Base-by-base conservation (phyloP, 768 basidiomycete species). In the Rubroboletus satanas region DNA sequence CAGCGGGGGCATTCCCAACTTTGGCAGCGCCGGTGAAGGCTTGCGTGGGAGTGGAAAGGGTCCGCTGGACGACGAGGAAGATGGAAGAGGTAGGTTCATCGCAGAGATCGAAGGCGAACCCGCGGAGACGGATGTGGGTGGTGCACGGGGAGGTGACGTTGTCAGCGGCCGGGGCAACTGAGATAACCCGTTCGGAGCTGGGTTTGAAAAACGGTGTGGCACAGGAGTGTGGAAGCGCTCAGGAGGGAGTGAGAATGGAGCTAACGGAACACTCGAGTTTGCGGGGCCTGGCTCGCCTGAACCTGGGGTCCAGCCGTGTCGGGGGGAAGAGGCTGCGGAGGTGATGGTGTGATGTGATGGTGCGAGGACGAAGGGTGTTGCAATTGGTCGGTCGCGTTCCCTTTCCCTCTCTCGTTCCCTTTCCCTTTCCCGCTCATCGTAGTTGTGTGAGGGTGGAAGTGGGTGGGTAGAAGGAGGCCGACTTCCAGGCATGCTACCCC, bases 281-380 rank as follows among this genome's bases (percentile, higher is more conserved):
- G 54, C 66, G 36, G 73, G 66, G 65, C 47, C 72, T 49, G 45
- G 63, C 65, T 68, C 68, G 46, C 58, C 57, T 31, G 66, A 52
- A 36, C 62, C 49, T 2, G 58, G 60, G 7, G 61, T 52, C 62
- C 77, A 79, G 8, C 71, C 71, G 60, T 77, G 78, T 47, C 70
- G 68, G 2, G 79, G 77, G 5, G 81, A 81, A 35, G 74, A 74
- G 5, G 66, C 59, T 37, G 71, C 64, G 15, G 71, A 68, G 21
- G 64, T 46, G 18, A 73, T 70, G 35, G 65, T 58, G 29, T 70
- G 69, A 49, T 79, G 76, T 31, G 78, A 74, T 6, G 80, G 76
- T 7, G 71, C 74, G 69, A 83, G 77, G 8, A 76, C 78, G 60
- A 83, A 84, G 3, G 82, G 79, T 38, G 77, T 79, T 7, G 81